Conservation (phyloP, 2,329 filamentous ascomycete genomes). For the Biscogniauxia mediterranea region DNA sequence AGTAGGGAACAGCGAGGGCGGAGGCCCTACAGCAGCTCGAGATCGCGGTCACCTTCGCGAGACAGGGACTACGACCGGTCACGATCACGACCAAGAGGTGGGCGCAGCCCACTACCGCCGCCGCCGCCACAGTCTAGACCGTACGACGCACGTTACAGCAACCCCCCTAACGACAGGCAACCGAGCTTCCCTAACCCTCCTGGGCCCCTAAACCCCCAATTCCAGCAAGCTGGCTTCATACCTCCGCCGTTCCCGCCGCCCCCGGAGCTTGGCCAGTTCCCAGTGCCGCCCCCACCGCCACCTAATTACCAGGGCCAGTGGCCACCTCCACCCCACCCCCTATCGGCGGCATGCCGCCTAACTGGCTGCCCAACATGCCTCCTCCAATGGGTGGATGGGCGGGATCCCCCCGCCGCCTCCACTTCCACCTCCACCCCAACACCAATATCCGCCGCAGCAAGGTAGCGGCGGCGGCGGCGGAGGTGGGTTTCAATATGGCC, state of each 20-base stretch:
- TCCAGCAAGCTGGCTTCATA: conserved; percentile 21
- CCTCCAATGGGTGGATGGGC: conserved; percentile 18
- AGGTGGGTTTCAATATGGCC: conserved; percentile 28
- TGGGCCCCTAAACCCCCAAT: conserved; percentile 17
- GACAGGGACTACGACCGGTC: conserved; percentile 21
- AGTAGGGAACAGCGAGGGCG: conserved; percentile 27
- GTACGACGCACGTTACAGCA: conserved; percentile 11
- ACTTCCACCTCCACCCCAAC: conserved; percentile 25
- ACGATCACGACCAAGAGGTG: conserved; percentile 17
- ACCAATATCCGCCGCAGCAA: conserved; percentile 13
- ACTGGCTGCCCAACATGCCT: conserved; percentile 25
- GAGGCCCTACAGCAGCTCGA: conserved; percentile 31
- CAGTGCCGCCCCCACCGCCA: conserved; percentile 28
- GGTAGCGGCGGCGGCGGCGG: conserved; percentile 22
- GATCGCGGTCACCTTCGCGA: conserved; percentile 29
- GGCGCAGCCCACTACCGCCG: conserved; percentile 10
- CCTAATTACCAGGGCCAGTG: conserved; percentile 25
- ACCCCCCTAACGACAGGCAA: conserved; percentile 13
- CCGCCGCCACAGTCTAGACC: conserved; percentile 2
- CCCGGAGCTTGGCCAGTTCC: conserved; percentile 25
- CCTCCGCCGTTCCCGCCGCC: conserved; percentile 21
- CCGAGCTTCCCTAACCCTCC: conserved; percentile 13
- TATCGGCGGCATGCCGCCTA: conserved; percentile 19
- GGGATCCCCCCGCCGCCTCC: conserved; percentile 23
- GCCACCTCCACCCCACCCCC: conserved; percentile 26